Conservation (phyloP, 1,139 yeast genomes). For the Debaryomycetaceae sp. region DNA sequence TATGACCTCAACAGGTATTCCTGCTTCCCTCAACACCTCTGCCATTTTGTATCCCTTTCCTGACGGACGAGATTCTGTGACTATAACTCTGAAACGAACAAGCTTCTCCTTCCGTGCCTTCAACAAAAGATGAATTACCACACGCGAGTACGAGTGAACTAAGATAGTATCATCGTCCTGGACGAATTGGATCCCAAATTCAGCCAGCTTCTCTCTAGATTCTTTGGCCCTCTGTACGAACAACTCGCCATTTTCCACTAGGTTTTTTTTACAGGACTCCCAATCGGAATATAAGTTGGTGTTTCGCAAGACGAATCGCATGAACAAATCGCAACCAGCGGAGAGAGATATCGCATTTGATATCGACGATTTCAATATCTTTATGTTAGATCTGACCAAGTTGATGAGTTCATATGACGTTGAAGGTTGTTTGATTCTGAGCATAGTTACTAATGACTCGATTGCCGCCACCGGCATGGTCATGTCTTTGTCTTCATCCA, state of each 20-base stretch:
- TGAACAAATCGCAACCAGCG: constrained; percentile 97
- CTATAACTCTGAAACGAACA: constrained; percentile 83
- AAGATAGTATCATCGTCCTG: constrained; percentile 89
- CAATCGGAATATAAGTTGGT: constrained; percentile 89
- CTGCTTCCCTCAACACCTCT: constrained; percentile 59
- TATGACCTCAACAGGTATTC: constrained; percentile 86
- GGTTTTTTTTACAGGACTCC: constrained; percentile 88
- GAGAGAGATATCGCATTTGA: constrained; percentile 88
- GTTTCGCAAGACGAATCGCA: constrained; percentile 87
- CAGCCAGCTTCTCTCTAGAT: constrained; percentile 83
- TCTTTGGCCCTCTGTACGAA: constrained; percentile 91
- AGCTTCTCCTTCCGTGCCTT: constrained; percentile 69
- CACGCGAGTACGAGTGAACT: constrained; percentile 91
- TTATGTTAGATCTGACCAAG: constrained; percentile 72
- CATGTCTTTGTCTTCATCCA: constrained; percentile 87
- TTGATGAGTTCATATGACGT: constrained; percentile 92
- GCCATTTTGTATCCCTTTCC: constrained; percentile 80
- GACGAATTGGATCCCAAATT: constrained; percentile 82
- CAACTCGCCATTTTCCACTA: constrained; percentile 90
- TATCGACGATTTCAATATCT: constrained; percentile 69
- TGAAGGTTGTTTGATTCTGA: constrained; percentile 78
- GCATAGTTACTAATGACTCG: constrained; percentile 82
- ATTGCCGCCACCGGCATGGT: constrained; percentile 99
- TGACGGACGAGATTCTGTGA: constrained; percentile 90
- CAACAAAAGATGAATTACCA: constrained; percentile 71